Evolutionary conservation across 164 flowering plant species (phyloP), one percentile per base, ranked within the genome.

Genomic region (Tetrastigma voinierianum): DNA sequence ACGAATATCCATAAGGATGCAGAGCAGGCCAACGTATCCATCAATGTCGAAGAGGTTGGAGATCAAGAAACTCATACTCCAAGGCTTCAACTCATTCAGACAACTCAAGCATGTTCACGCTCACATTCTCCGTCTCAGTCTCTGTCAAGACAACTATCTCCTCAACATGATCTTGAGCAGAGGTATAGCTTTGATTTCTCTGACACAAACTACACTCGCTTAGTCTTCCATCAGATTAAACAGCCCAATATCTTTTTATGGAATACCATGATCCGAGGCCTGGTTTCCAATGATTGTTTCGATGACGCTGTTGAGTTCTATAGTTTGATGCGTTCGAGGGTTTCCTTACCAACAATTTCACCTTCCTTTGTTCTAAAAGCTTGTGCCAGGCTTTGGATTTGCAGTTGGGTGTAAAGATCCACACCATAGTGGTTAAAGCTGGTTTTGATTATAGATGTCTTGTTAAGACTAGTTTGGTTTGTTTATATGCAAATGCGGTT

Each of bases 311-410:
- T n/a, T n/a, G n/a, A n/a, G n/a, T n/a, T n/a, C n/a, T n/a, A n/a
- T n/a, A n/a, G n/a, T n/a, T n/a, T n/a, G n/a, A n/a, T n/a, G n/a
- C 67, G 76, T 6, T 25, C 14, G 47, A 66, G 19, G 68, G 76
- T 1, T 69, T 78, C 24, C 47, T 57, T n/a, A 78, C 81, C 45
- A 58, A 68, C 53, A 61, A 61, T 21, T 78, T 71, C 52, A 74
- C 81, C 15, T 71, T 74, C 65, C 81, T 78, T 62, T 78, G 71
- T 25, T 71, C 51, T 78, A 0, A 78, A 74, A 52, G 81, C 81
- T 0, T 78, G 77, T 20, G 66, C 76, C 1, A 61, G 73, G 65
- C 25, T 53, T 59, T 43, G 17, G 68, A 68, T 69, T 66, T 49
- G 10, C 59, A 18, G 9, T 32, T 74, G 40, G 81, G 81, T 19